Percentiles rank a stretch among this genome's conserved stretches.
Conservation (phyloP, 73 alveolate species). For the Stentor coeruleus region DNA sequence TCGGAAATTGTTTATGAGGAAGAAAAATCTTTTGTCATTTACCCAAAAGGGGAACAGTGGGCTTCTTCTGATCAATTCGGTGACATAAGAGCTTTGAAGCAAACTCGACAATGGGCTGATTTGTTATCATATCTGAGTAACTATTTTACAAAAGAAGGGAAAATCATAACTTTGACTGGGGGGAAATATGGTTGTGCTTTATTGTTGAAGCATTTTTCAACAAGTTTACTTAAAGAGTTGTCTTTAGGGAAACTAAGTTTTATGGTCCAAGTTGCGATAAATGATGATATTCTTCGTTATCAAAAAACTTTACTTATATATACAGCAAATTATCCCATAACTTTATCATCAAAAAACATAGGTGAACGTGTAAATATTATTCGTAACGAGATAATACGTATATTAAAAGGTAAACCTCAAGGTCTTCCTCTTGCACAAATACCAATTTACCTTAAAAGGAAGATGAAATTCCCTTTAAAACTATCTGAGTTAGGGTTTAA, state of each 20-base stretch:
- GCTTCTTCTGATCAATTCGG: conserved; percentile 2
- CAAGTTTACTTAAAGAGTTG: conserved; percentile 37
- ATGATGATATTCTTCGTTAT: conserved; percentile 57
- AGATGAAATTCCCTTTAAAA: conserved; percentile 32
- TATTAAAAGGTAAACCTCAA: conserved; percentile 39
- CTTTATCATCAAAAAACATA: conserved; percentile 16
- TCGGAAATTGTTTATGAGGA: neutral
- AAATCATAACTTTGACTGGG: conserved; percentile 60
- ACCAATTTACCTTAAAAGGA: conserved; percentile 43
- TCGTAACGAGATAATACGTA: conserved; percentile 34
- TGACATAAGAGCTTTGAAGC: neutral
- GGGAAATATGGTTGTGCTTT: conserved; percentile 82
- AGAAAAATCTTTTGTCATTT: neutral
- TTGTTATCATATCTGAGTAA: too few relatives aligned
- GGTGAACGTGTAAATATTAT: conserved; percentile 34
- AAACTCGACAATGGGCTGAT: neutral
- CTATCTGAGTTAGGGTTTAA: conserved; percentile 49
- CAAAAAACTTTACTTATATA: conserved; percentile 58
- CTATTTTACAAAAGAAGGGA: neutral
- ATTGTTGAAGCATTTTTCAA: conserved; percentile 61
- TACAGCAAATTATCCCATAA: conserved; percentile 40
- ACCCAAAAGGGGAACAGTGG: conserved; percentile 24
- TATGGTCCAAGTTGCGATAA: conserved; percentile 57
- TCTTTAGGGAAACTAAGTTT: conserved; percentile 55
- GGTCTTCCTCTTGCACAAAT: conserved; percentile 60